Percentiles rank a stretch among this genome's conserved stretches.
Conservation (phyloP, 202 grass and related monocot genomes). For the Schoenoplectus tabernaemontani region DNA sequence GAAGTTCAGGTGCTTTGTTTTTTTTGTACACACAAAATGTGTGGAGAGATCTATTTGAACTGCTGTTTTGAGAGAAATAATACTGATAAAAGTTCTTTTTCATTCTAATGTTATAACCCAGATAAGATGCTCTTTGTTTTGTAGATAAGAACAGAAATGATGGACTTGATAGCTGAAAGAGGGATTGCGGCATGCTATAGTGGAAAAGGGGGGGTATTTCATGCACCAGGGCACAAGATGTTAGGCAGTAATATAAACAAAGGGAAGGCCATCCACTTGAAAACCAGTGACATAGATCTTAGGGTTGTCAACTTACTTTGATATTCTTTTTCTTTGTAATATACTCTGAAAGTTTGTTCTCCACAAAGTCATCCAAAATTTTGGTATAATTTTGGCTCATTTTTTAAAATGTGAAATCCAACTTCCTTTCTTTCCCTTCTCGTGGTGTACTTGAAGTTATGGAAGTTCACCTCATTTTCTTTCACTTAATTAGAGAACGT, state of each 20-base stretch:
- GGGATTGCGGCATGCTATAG: slow-evolving; percentile 94
- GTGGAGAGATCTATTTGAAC: neutral
- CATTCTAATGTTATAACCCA: neutral
- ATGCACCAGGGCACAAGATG: slow-evolving; percentile 47
- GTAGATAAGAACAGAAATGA: slow-evolving; percentile 97
- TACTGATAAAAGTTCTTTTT: neutral
- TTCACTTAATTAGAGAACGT: neutral
- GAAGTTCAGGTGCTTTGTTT: slow-evolving; percentile 79
- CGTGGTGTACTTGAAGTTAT: neutral
- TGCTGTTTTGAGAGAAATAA: neutral
- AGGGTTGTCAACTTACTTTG: slow-evolving; percentile 49
- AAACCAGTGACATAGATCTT: slow-evolving; percentile 72
- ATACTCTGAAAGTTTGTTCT: neutral
- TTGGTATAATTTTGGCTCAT: neutral
- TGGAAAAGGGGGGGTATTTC: slow-evolving; percentile 63
- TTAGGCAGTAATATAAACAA: slow-evolving; percentile 58
- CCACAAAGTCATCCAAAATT: neutral
- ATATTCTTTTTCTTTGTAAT: slow-evolving; percentile 10
- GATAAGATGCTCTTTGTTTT: neutral
- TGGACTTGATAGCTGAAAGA: slow-evolving; percentile 99
- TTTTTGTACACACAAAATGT: neutral
- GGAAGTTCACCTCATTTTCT: neutral
- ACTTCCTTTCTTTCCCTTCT: neutral
- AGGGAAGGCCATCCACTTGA: slow-evolving; percentile 70
- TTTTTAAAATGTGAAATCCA: neutral